Evolutionary conservation across 352 stramenopile species (phyloP), one percentile per base, ranked within the genome.

Genomic region (Blastocystis sp.): DNA sequence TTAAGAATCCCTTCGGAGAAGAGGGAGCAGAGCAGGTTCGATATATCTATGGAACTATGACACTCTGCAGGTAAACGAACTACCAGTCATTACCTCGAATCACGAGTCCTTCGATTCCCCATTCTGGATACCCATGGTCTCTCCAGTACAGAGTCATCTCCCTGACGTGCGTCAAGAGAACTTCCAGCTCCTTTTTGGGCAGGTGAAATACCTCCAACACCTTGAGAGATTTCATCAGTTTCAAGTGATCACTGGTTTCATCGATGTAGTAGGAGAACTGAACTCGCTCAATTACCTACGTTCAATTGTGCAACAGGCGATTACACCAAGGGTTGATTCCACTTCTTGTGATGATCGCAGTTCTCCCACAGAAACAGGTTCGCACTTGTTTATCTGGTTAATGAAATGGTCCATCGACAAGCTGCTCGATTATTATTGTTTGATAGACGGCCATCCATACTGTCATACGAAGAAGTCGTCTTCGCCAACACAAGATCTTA

Each of bases 201-300:
- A 81, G 40, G 16, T 81, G 69, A 44, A 81, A 81, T 4, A 64
- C 48, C n/a, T 81, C 46, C n/a, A 81, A n/a, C 9, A 63, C 11
- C 27, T 64, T 81, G 0, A 81, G 69, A 21, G 46, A 42, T 64
- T 64, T 46, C 8, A 81, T n/a, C 21, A 81, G 69, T 48, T 65
- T 48, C 9, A 81, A 32, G 48, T 81, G 46, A 21, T 63, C 48
- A 11, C 21, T 24, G 27, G 42, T 46, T 49, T 81, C 51, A 9
- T 81, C 69, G 14, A 44, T 61, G 46, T 81, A 81, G 48, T 44
- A 65, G n/a, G 69, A 61, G 4, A 81, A 34, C 40, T 81, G 69
- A n/a, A 81, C 38, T 64, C 48, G 8, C 29, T 48, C 38, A 0
- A 81, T 16, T 4, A 16, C 44, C 69, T 81, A 81, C 24, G 36